Conservation (phyloP, 805 yeast species). For the Candida hispaniensis region DNA sequence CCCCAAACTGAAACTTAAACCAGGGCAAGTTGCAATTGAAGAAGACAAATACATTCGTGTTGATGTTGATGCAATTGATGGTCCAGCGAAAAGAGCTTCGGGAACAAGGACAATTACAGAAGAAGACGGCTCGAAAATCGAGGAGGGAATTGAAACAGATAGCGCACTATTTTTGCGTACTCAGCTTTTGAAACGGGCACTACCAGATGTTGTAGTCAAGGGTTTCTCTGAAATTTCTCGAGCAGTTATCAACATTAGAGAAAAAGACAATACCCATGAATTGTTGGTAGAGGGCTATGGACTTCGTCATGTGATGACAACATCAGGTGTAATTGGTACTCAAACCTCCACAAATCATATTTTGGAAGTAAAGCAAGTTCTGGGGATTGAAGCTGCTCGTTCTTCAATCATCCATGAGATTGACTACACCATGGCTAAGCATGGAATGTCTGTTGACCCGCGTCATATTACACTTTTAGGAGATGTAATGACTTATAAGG, state of each 20-base stretch:
- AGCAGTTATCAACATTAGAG: slow-evolving; percentile 90
- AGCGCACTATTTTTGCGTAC: slow-evolving; percentile 69
- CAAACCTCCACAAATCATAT: slow-evolving; percentile 87
- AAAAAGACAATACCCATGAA: slow-evolving; percentile 72
- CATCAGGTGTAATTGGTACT: slow-evolving; percentile 89
- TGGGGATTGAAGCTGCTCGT: slow-evolving; percentile 98
- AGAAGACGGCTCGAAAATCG: slow-evolving; percentile 22
- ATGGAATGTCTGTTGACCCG: slow-evolving; percentile 99
- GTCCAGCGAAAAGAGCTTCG: slow-evolving; percentile 34
- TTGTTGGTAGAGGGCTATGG: slow-evolving; percentile 97
- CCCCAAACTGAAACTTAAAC: slow-evolving; percentile 76
- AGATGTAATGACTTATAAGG: slow-evolving; percentile 98
- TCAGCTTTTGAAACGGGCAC: slow-evolving; percentile 76
- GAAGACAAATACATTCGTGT: slow-evolving; percentile 54
- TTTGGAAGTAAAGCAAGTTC: slow-evolving; percentile 73
- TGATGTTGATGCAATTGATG: slow-evolving; percentile 45
- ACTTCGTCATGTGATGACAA: slow-evolving; percentile 87
- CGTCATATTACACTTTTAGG: slow-evolving; percentile 97
- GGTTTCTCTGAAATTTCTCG: slow-evolving; percentile 87
- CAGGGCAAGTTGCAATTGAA: slow-evolving; percentile 56
- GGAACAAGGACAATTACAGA: slow-evolving; percentile 33
- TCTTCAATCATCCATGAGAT: slow-evolving; percentile 86
- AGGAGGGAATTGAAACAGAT: slow-evolving; percentile 25
- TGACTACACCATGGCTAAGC: slow-evolving; percentile 95
- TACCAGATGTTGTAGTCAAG: slow-evolving; percentile 83